Percentiles rank a stretch among this genome's conserved stretches.
Conservation (phyloP, 345 rosid species). For the Eucalyptus melliodora region DNA sequence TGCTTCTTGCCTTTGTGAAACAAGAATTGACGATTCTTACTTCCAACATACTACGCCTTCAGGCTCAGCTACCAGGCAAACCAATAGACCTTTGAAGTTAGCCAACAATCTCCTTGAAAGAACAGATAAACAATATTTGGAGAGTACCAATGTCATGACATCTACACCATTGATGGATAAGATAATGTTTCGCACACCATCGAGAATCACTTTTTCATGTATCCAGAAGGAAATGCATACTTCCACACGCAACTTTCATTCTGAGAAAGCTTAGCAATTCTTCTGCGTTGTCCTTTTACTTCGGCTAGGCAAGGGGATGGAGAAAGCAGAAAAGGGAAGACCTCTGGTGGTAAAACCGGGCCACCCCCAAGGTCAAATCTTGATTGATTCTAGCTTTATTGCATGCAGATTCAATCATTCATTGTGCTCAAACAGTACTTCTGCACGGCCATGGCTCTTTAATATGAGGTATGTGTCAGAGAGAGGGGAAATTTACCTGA, state of each 20-base stretch:
- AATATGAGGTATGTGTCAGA: neutral
- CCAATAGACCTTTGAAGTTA: neutral
- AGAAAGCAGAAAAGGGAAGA: neutral
- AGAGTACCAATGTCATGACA: neutral
- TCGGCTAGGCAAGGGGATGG: neutral
- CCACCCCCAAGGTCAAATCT: neutral
- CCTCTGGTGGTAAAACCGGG: neutral
- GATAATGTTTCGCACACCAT: neutral
- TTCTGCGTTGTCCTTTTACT: neutral
- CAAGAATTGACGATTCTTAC: neutral
- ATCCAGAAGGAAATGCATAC: neutral
- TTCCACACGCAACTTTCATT: neutral
- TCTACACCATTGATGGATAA: neutral
- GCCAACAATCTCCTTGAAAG: neutral
- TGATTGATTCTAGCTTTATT: neutral
- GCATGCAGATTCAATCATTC: neutral
- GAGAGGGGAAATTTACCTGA: slow-evolving; percentile 27
- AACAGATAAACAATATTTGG: neutral
- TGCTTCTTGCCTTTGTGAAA: neutral
- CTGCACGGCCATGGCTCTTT: neutral
- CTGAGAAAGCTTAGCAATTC: neutral
- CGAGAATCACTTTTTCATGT: neutral
- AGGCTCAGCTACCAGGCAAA: neutral
- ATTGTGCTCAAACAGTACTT: neutral
- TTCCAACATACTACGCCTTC: neutral